Evolutionary conservation across 2,329 filamentous ascomycete species (phyloP).

Genomic region (Trichoderma simmonsii): DNA sequence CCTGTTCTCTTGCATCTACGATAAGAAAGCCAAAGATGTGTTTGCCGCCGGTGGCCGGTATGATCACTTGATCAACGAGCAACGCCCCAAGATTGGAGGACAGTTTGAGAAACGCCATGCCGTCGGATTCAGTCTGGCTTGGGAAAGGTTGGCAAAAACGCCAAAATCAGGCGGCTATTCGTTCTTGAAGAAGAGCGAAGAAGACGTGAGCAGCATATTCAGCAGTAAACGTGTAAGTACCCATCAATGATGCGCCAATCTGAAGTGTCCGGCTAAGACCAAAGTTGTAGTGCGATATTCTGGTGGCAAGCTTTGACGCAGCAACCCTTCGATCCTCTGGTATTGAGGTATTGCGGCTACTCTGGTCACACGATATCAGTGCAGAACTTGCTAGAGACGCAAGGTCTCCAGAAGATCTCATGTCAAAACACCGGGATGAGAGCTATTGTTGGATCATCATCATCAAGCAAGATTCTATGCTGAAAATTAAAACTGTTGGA

Average conservation of each 20-base stretch:
- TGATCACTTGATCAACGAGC: conserved; percentile 81
- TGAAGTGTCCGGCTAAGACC: neutral
- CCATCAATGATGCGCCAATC: neutral
- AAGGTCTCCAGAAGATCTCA: conserved; percentile 73
- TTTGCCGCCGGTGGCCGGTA: conserved; percentile 94
- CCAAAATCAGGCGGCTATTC: conserved; percentile 52
- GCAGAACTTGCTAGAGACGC: conserved; percentile 83
- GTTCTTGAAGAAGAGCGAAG: conserved; percentile 68
- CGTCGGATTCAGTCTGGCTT: conserved; percentile 87
- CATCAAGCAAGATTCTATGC: conserved; percentile 71
- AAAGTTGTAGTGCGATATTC: conserved; percentile 68
- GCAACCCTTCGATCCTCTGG: conserved; percentile 71
- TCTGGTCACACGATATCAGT: conserved; percentile 82
- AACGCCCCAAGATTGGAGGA: conserved; percentile 65
- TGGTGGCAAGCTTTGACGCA: conserved; percentile 84
- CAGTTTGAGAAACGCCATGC: conserved; percentile 69
- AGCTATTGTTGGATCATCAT: conserved; percentile 84
- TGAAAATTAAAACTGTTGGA: conserved; percentile 77
- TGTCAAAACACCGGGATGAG: conserved; percentile 72
- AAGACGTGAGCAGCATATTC: conserved; percentile 60
- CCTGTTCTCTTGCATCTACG: conserved; percentile 86
- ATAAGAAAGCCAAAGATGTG: conserved; percentile 77
- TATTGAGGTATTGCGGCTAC: conserved; percentile 69
- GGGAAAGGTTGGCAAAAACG: conserved; percentile 75
- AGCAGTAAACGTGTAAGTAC: conserved; percentile 58